These are phyloP conservation scores for Zymoseptoria crescenta DNA, from an alignment of 2,329 filamentous ascomycete genomes.

Conservation along the genomic window DNA sequence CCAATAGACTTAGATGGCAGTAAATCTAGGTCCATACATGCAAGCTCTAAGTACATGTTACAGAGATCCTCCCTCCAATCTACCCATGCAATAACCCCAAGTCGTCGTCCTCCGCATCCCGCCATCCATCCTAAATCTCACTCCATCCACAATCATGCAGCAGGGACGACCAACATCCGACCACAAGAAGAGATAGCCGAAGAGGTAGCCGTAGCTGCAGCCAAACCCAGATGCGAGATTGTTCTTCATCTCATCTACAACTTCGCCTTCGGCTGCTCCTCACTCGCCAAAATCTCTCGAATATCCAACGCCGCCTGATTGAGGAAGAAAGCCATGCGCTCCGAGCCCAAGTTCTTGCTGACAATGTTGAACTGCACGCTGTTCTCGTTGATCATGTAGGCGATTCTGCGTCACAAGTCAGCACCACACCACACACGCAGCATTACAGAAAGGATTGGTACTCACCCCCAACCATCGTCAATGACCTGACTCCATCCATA, in stretches of 20 bases:
- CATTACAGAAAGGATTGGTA: too few species aligned
- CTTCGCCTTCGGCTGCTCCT: slow-evolving; percentile 27
- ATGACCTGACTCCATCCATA: slow-evolving; percentile 99
- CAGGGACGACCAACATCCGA: too few species aligned
- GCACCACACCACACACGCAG: too few species aligned
- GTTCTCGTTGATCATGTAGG: slow-evolving; percentile 99
- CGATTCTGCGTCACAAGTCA: too few species aligned
- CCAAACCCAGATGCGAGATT: too few species aligned
- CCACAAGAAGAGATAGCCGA: too few species aligned
- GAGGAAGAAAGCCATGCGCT: slow-evolving; percentile 91
- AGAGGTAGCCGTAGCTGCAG: too few species aligned
- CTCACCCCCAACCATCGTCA: slow-evolving; percentile 76
- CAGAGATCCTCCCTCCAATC: not conserved
- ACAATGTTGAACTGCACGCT: slow-evolving; percentile 98
- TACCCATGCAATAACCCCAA: too few species aligned
- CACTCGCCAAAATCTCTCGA: slow-evolving; percentile 74
- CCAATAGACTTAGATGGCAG: too few species aligned
- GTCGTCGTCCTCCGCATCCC: too few species aligned
- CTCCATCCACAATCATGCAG: not conserved
- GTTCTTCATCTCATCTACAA: slow-evolving; percentile 4
- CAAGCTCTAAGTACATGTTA: not conserved
- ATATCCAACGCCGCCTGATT: slow-evolving; percentile 90
- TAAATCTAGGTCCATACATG: not conserved
- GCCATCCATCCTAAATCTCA: not conserved
- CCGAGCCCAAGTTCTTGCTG: slow-evolving; percentile 81